Conservation (phyloP, 441 rosid species). For the Mallotus repandus region DNA sequence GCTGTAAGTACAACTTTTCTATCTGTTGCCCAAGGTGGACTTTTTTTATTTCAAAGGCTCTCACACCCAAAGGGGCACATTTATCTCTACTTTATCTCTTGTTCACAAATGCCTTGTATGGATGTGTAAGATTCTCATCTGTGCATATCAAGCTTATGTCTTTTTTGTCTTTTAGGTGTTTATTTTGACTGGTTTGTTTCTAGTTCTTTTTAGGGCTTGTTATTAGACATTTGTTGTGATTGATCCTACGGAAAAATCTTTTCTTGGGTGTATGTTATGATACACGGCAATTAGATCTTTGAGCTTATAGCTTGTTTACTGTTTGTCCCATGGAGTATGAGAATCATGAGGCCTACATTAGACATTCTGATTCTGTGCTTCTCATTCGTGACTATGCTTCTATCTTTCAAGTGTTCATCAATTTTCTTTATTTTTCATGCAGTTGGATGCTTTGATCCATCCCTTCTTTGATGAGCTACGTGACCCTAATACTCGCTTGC, state of each 20-base stretch:
- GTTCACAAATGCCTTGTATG: neutral
- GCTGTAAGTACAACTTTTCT: slow-evolving; percentile 56
- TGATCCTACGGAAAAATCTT: too few species aligned
- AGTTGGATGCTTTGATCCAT: slow-evolving; percentile 83
- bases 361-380: neutral
- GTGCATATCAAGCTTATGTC: neutral
- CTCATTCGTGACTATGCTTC: neutral
- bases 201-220: too few species aligned
- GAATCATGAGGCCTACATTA: neutral
- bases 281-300: too few species aligned
- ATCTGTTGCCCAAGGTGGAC: neutral
- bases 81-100: neutral
- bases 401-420: neutral
- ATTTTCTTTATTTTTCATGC: slow-evolving; percentile 4
- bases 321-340: neutral
- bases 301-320: too few species aligned
- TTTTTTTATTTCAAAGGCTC: neutral
- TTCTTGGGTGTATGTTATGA: too few species aligned
- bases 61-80: neutral
- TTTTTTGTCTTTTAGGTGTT: too few species aligned
- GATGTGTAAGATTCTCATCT: neutral
- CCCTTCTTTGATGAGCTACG: slow-evolving; percentile 95
- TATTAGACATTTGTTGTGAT: too few species aligned
- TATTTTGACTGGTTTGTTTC: too few species aligned
- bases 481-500: slow-evolving; percentile 68